Base-by-base conservation (phyloP, 148 eudicot species). In the Fagopyrum tataricum region DNA sequence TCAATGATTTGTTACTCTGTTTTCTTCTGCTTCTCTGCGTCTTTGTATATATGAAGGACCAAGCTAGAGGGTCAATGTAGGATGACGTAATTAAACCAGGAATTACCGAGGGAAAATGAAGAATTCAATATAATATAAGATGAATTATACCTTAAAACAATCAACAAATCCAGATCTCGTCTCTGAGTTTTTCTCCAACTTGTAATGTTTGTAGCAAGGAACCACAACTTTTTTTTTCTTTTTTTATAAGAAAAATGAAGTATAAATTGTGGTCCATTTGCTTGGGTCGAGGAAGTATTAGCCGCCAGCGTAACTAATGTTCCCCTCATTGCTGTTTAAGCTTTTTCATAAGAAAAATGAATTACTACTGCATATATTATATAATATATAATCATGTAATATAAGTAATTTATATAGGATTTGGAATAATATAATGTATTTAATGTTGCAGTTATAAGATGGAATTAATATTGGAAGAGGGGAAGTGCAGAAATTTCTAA, bases 41-140 rank as follows among this genome's bases (percentile, higher is more conserved):
- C 37, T 58, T 21, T 58, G 64, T 58, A 23, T 21, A 13, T 31
- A 13, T 13, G 4, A 26, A 61, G 17, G 42, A 15, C 31, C 67
- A 61, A 61, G 49, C 12, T 11, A 46, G 61, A 55, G 61, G 61
- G 61, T 55, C 61, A 55, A 61, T 61, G 41, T 61, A 61, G 67
- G 41, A 15, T 26, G 67, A 61, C 42, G 31, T 59, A 11, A 20
- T 56, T 0, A n/a, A 52, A 17, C 2, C 10, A 31, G 2, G 20
- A 21, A 21, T 20, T 7, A 56, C 18, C 7, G 48, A 7, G 11
- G 11, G 1, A 55, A 55, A 20, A 21, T 55, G 61, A 20, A 20
- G 6, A n/a, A 55, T n/a, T 14, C 55, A 51, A 51, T n/a, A 52
- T 17, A 52, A 52, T 17, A 17, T 5, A 6, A n/a, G 23, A 55